These are phyloP conservation scores for Mycosphaerelloides madeirae DNA, from an alignment of 2,329 filamentous ascomycete species.

Conservation along the genomic window DNA sequence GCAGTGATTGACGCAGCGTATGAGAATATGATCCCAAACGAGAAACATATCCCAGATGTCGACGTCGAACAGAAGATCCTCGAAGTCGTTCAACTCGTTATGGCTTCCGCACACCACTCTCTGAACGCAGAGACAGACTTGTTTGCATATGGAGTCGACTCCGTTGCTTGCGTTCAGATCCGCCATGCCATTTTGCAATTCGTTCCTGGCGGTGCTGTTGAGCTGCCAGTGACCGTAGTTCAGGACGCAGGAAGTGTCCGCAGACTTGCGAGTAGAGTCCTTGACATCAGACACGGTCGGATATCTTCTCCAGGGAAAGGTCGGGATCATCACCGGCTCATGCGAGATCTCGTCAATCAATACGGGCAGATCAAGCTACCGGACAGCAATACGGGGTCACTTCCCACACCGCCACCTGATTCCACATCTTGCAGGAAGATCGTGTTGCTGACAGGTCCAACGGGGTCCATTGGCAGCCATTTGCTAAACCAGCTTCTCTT, in stretches of 20 bases:
- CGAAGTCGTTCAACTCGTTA: slow-evolving; percentile 23
- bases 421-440: slow-evolving; percentile 11
- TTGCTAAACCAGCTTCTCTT: slow-evolving; percentile 45
- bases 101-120: slow-evolving; percentile 2
- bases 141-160: slow-evolving; percentile 58
- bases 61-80: slow-evolving; percentile 32
- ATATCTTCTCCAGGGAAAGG: slow-evolving; percentile 18
- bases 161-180: slow-evolving; percentile 53
- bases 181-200: slow-evolving; percentile 36
- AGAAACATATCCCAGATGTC: slow-evolving; percentile 28
- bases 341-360: slow-evolving; percentile 45
- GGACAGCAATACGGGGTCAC: too few relatives aligned
- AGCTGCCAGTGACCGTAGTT: slow-evolving; percentile 54
- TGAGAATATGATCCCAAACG: slow-evolving; percentile 18
- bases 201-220: slow-evolving; percentile 30
- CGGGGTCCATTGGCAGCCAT: slow-evolving; percentile 50
- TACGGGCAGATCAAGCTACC: slow-evolving; percentile 34
- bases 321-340: slow-evolving; percentile 38
- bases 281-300: slow-evolving; percentile 37
- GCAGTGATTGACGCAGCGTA: slow-evolving; percentile 48
- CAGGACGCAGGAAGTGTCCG: slow-evolving; percentile 56
- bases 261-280: slow-evolving; percentile 36
- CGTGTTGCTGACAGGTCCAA: slow-evolving; percentile 47
- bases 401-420: not conserved
- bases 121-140: slow-evolving; percentile 41